Base-by-base conservation (phyloP, 805 yeast genomes). In the Starmerella khaoyaiensis region DNA sequence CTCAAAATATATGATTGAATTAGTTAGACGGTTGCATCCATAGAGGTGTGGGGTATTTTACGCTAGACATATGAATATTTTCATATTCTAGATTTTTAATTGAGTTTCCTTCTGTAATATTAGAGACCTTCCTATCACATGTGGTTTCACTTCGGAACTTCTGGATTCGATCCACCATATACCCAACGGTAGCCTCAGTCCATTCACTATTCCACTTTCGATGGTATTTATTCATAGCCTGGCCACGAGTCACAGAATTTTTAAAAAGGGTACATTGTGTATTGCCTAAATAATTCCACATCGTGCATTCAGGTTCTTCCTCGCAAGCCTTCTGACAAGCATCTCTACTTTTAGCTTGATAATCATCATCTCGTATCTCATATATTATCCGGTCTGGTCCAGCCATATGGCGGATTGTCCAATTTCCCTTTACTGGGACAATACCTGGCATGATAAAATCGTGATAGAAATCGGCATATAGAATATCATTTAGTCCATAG, bases 111-210 rank as follows among this genome's bases (percentile, higher is more conserved):
- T n/a, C n/a, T n/a, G n/a, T n/a, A n/a, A n/a, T n/a, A n/a, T n/a
- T n/a, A n/a, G n/a, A n/a, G n/a, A n/a, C n/a, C n/a, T n/a, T n/a
- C n/a, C n/a, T n/a, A n/a, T 55, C 60, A 35, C 60, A 56, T 12
- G 25, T 17, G 11, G 37, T 17, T 5, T 28, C 28, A 12, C 31
- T 30, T 16, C 60, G 46, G 34, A 49, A 16, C n/a, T 37, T 41
- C 16, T 53, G 40, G 35, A 59, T 59, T 18, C 60, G 43, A 32
- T 56, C 60, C 9, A 54, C 35, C 47, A 45, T 47, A 55, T 54
- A 59, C 4, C 55, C 60, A 11, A 53, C 41, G 9, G 37, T 36
- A 10, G 46, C 32, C 11, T 40, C 39, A 9, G 37, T 31, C 15
- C 41, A 45, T 15, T 37, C 36, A 8, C 33, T 24, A 15, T 40